Percentiles rank a stretch among this genome's conserved stretches.
Evolutionary conservation across 2,329 filamentous ascomycete genomes (phyloP).

Genomic region (Monosporascus sp.): DNA sequence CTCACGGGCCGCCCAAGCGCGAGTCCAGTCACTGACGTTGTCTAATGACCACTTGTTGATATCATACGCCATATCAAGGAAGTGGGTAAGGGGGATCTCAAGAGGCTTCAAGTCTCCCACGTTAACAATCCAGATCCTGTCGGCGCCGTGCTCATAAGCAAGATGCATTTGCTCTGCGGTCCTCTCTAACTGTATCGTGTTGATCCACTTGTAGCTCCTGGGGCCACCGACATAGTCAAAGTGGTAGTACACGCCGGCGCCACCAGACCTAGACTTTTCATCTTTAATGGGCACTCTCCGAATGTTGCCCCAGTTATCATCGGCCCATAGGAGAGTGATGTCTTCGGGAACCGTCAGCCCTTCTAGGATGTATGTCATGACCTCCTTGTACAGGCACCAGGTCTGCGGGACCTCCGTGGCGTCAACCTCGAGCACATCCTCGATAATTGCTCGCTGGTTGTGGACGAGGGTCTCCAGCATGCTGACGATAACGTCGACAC

Average conservation of each 20-base stretch:
- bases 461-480: constrained; percentile 56
- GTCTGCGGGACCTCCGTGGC: constrained; percentile 56
- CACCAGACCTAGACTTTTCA: constrained; percentile 47
- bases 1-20: constrained; percentile 50
- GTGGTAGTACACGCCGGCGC: constrained; percentile 55
- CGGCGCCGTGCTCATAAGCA: constrained; percentile 50
- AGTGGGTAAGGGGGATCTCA: constrained; percentile 62
- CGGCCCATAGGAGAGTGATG: constrained; percentile 57
- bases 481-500: constrained; percentile 48
- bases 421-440: constrained; percentile 47
- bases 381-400: constrained; percentile 72
- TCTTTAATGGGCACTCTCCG: constrained; percentile 49
- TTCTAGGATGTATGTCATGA: constrained; percentile 62
- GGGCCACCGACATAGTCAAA: constrained; percentile 53
- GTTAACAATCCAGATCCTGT: constrained; percentile 60
- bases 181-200: constrained; percentile 60
- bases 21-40: constrained; percentile 50
- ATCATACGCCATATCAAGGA: constrained; percentile 64
- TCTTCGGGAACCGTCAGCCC: constrained; percentile 56
- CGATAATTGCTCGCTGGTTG: constrained; percentile 54
- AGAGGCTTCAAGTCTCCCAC: constrained; percentile 58
- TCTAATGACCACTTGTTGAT: constrained; percentile 50
- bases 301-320: constrained; percentile 59
- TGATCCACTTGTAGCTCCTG: constrained; percentile 58
- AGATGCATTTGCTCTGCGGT: constrained; percentile 62